Base-by-base conservation (phyloP, 345 rosid genomes). In the Lagerstroemia speciosa region DNA sequence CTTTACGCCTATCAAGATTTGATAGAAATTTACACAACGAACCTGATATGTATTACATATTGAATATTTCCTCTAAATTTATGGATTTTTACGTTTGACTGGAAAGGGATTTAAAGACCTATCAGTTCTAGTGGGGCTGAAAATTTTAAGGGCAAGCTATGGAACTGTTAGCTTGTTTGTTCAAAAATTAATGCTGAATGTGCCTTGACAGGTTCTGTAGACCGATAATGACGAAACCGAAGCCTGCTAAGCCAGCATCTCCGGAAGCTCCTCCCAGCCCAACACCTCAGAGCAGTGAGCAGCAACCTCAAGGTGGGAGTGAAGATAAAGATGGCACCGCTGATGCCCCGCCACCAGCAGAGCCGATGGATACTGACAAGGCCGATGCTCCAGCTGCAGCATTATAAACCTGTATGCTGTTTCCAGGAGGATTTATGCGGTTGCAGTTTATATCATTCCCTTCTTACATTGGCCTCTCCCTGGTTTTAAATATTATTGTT, bases 181-280 rank as follows among this genome's bases (percentile, higher is more conserved):
- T n/a, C n/a, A n/a, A n/a, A n/a, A 12, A 33, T 31, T 15, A 22
- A 4, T 1, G 15, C 17, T 16, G 1, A 62, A 31, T 16, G 65
- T 30, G 29, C 11, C 5, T 20, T 20, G 11, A 64, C 84, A 93
- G 99, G 85, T 57, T 83, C 37, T 91, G 97, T 83, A 83, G 90
- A 76, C 95, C 97, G 3, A 81, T 94, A 71, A 94, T 94, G 97
- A 94, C 87, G 20, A 94, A 89, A 66, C 93, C 93, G 22, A 94
- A 85, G 73, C 99, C 96, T 3, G 72, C 80, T 17, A 92, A 94
- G 77, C 85, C 96, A 22, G 74, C 82, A 22, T 66, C 89, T 19
- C 83, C 95, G 19, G 95, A 86, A 72, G 67, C 82, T 66, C 85
- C 96, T 0, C 73, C 84, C 14, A 68, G 85, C 48, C 89, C 89